Evolutionary conservation across 352 stramenopile species (phyloP).

Genomic region (Phytopythium sindhum): DNA sequence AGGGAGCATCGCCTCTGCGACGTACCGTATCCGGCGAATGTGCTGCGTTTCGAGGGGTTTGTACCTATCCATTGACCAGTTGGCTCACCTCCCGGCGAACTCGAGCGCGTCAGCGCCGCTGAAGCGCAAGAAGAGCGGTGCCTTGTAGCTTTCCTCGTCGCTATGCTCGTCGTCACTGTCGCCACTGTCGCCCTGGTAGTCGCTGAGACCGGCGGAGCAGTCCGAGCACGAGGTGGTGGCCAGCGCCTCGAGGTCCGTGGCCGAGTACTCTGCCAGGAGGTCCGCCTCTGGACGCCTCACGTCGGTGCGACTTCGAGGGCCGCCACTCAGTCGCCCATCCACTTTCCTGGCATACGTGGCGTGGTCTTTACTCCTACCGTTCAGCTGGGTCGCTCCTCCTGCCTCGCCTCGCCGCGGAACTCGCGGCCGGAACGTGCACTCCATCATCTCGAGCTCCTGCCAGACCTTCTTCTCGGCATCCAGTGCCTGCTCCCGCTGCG

Average conservation of each 20-base stretch:
- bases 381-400: neutral
- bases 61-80: neutral
- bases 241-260: conserved; percentile 29
- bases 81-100: conserved; percentile 17
- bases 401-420: neutral
- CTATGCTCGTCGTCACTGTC: neutral
- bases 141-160: conserved; percentile 10
- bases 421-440: conserved; percentile 57
- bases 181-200: conserved; percentile 1
- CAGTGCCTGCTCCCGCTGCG: conserved; percentile 31
- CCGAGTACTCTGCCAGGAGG: conserved; percentile 13
- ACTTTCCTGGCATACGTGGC: neutral
- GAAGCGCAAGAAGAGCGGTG: conserved; percentile 13
- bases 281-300: neutral
- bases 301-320: too few relatives aligned
- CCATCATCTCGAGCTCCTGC: conserved; percentile 33
- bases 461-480: conserved; percentile 30
- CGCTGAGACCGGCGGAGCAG: neutral
- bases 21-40: neutral
- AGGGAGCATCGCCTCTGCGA: neutral
- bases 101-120: conserved; percentile 18
- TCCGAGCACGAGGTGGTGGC: conserved; percentile 16
- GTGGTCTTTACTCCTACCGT: neutral
- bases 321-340: neutral
- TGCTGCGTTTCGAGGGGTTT: neutral